Conservation (phyloP, 2,329 filamentous ascomycete genomes). For the Hirsutella minnesotensis region DNA sequence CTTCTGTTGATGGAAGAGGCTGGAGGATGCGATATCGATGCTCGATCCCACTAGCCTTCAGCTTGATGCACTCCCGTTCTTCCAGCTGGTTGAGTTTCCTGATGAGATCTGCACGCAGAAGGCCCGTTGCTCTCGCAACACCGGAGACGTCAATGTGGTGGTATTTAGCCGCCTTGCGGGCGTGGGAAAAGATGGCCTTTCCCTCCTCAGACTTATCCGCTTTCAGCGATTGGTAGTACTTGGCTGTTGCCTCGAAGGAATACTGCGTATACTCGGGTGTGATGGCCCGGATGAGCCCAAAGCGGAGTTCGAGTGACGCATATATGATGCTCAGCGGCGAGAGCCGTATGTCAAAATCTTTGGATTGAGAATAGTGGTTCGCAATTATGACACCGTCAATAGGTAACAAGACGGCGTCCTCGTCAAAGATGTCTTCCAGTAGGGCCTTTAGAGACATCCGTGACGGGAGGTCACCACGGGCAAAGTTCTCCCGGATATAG, state of each 20-base stretch:
- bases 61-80: constrained; percentile 33
- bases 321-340: constrained; percentile 41
- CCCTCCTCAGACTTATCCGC: constrained; percentile 28
- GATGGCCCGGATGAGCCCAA: constrained; percentile 41
- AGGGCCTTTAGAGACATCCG: constrained; percentile 32
- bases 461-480: constrained; percentile 47
- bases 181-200: constrained; percentile 27
- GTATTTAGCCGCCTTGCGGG: constrained; percentile 28
- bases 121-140: constrained; percentile 15
- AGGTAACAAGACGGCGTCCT: constrained; percentile 7
- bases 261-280: constrained; percentile 47
- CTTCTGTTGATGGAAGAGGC: constrained; percentile 27
- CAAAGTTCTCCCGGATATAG: constrained; percentile 46
- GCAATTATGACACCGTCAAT: constrained; percentile 17
- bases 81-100: constrained; percentile 42
- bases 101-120: constrained; percentile 36
- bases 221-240: constrained; percentile 18
- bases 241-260: constrained; percentile 28
- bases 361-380: constrained; percentile 30
- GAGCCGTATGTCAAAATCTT: constrained; percentile 39
- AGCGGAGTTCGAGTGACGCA: constrained; percentile 48
- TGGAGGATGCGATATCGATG: constrained; percentile 41
- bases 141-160: constrained; percentile 36
- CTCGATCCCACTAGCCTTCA: constrained; percentile 38
- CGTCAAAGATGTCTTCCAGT: constrained; percentile 38